These are phyloP conservation scores for Allium fistulosum DNA, from an alignment of 106 monocot genomes.

Conservation along the genomic window DNA sequence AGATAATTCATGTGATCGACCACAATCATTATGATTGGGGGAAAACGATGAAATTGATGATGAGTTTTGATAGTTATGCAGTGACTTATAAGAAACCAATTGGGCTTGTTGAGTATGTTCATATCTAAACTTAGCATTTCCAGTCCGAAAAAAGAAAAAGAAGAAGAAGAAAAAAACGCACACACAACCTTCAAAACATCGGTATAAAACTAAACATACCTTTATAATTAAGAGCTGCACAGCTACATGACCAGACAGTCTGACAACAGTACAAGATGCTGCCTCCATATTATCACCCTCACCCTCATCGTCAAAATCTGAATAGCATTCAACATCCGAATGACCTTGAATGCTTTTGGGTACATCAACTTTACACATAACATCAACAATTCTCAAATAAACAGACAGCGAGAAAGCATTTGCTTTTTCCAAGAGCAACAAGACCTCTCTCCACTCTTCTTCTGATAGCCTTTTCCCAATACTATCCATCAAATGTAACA, in stretches of 20 bases:
- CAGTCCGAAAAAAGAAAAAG: too few relatives aligned
- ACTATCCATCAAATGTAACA: constrained; percentile 39
- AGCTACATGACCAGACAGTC: constrained; percentile 76
- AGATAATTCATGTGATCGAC: too few relatives aligned
- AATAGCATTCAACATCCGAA: constrained; percentile 62
- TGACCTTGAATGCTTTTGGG: constrained; percentile 40
- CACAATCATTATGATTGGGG: too few relatives aligned
- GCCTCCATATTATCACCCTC: constrained; percentile 85
- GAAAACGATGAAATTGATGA: too few relatives aligned
- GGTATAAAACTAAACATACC: constrained; percentile 22
- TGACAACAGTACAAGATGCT: constrained; percentile 66
- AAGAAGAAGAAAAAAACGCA: too few relatives aligned
- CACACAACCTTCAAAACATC: too few relatives aligned
- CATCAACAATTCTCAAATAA: constrained; percentile 35
- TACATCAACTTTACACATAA: constrained; percentile 65
- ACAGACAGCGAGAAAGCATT: constrained; percentile 29
- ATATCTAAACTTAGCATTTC: too few relatives aligned
- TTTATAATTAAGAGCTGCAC: constrained; percentile 64
- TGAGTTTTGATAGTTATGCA: too few relatives aligned
- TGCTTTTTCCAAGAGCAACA: constrained; percentile 44
- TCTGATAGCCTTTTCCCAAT: constrained; percentile 48
- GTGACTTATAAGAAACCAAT: too few relatives aligned
- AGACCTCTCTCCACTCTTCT: constrained; percentile 67
- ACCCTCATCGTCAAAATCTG: constrained; percentile 52
- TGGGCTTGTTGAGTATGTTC: too few relatives aligned